Evolutionary conservation across 1,139 yeast genomes (phyloP).

Genomic region (Geotrichum klebahnii): DNA sequence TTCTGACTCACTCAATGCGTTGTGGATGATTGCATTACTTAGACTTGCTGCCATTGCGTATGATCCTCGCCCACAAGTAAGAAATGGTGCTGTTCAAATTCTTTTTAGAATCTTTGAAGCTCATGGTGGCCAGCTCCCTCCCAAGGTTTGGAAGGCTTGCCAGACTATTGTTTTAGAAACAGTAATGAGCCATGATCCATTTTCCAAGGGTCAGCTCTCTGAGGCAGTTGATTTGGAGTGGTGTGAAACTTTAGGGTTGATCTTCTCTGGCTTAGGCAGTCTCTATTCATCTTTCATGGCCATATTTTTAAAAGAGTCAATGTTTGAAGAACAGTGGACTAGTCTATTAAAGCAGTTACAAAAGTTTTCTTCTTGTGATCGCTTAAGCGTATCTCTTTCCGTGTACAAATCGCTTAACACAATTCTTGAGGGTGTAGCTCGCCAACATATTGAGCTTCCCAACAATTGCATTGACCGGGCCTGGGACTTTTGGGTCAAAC

Average conservation of each 20-base stretch:
- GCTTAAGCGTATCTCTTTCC: constrained; percentile 49
- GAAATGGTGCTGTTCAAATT: constrained; percentile 86
- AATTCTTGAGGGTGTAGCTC: constrained; percentile 42
- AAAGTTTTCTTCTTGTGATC: constrained; percentile 41
- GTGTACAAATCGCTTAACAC: constrained; percentile 53
- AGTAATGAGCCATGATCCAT: constrained; percentile 34
- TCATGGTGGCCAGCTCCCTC: constrained; percentile 56
- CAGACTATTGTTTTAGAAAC: constrained; percentile 39
- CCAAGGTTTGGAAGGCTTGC: constrained; percentile 40
- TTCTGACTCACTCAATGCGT: constrained; percentile 30
- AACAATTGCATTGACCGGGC: constrained; percentile 43
- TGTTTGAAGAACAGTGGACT: constrained; percentile 45
- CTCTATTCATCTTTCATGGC: constrained; percentile 48
- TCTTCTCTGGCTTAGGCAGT: constrained; percentile 56
- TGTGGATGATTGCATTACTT: constrained; percentile 64
- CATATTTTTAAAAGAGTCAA: constrained; percentile 33
- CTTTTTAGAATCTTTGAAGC: constrained; percentile 79
- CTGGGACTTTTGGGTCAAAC: constrained; percentile 61
- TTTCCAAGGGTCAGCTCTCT: constrained; percentile 10
- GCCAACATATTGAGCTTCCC: constrained; percentile 34
- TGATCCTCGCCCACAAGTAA: constrained; percentile 70
- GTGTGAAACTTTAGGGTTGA: constrained; percentile 55
- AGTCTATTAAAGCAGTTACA: constrained; percentile 50
- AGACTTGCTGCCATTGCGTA: constrained; percentile 58
- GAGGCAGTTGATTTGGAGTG: constrained; percentile 42